Evolutionary conservation across 139 green algal species (phyloP), one percentile per base, ranked within the genome.

Genomic region (Closterium sp.): DNA sequence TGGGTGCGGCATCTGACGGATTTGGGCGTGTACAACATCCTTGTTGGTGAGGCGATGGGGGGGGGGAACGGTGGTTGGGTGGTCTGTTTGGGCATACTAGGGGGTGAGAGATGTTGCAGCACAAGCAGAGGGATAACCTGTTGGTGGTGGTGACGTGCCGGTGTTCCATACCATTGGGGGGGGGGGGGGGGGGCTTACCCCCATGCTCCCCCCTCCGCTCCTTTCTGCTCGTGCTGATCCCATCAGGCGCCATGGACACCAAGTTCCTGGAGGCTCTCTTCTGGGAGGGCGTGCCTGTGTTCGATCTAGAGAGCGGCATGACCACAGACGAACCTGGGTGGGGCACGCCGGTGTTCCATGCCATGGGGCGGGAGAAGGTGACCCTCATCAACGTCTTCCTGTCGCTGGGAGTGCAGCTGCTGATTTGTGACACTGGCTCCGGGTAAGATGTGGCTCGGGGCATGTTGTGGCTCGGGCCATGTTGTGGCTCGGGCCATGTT

Each of bases 341-440:
- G 98, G 98, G 98, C 83, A 96, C 93, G 0, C 69, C 91, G 7
- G 97, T 94, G 30, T 99, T 99, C 94, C 96, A 98, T 95, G 98
- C 98, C 89, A 99, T 99, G 97, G 96, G 96, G 19, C 93, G 97
- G 25, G 95, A 98, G 91, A 99, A 98, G 95, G 97, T 99, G 88
- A 93, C 93, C 32, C 95, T 99, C 31, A 96, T 99, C 76, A 55
- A 94, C 25, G 92, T 96, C 2, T 98, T 99, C 94, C 96, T 97
- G 0, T 90, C 96, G 16, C 12, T 19, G 10, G 55, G 55, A 16
- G 55, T 76, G 55, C 55, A 76, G 16, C 55, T 76, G 16, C 9
- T 76, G 16, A 28, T 76, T 3, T 76, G 9, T 76, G 16, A 76
- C 55, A 76, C 55, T 19, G 55, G 55, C 55, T 76, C 16, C 55